These are phyloP conservation scores for Huntiella bhutanensis DNA, from an alignment of 2,329 filamentous ascomycete species.

Conservation along the genomic window DNA sequence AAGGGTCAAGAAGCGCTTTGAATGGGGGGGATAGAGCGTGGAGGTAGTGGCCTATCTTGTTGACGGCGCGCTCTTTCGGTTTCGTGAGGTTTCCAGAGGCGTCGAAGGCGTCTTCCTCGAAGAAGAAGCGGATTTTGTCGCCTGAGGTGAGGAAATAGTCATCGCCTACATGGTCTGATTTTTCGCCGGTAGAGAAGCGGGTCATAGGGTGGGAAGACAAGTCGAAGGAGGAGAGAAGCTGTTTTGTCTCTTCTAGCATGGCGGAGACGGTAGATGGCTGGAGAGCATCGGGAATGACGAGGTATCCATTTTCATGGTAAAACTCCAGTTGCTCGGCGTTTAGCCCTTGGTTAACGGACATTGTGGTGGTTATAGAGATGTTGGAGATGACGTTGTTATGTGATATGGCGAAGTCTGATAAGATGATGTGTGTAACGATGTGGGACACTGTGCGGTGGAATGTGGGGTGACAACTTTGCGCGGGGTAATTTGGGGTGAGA, in stretches of 20 bases:
- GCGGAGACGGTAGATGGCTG: constrained; percentile 41
- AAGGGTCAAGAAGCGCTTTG: constrained; percentile 30
- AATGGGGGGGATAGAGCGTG: constrained; percentile 53
- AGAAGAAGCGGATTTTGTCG: constrained; percentile 91
- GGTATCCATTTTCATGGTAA: constrained; percentile 74
- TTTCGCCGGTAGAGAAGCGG: constrained; percentile 72
- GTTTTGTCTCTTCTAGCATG: constrained; percentile 56
- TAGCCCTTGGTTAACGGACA: constrained; percentile 30
- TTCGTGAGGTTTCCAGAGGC: constrained; percentile 44
- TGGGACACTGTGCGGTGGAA: neutral
- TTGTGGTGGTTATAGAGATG: neutral
- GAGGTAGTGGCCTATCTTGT: constrained; percentile 70
- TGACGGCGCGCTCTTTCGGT: constrained; percentile 70
- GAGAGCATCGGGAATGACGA: constrained; percentile 67
- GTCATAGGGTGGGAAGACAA: constrained; percentile 82
- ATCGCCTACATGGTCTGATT: constrained; percentile 66
- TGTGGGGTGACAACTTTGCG: neutral
- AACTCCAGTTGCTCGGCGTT: constrained; percentile 48
- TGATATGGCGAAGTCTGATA: no score
- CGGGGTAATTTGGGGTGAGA: no score
- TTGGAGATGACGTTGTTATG: neutral
- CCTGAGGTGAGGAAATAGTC: constrained; percentile 82
- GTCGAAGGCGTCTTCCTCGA: constrained; percentile 83
- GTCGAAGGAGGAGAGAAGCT: constrained; percentile 55
- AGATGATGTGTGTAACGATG: no score